Conservation (phyloP, 345 rosid genomes). For the Corchorus olitorius region DNA sequence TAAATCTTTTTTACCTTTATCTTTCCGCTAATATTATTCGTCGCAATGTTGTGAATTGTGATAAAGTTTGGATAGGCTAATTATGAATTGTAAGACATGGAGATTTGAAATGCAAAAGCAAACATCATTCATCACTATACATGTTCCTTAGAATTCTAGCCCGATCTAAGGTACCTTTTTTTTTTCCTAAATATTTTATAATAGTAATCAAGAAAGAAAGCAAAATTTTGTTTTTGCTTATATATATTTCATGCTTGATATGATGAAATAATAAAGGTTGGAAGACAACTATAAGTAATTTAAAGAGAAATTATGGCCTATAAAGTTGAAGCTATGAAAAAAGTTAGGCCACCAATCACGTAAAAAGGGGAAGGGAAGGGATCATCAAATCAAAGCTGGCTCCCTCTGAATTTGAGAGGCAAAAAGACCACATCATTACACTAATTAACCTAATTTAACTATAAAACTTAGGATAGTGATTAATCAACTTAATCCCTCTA, state of each 20-base stretch:
- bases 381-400: neutral
- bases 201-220: neutral
- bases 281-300: neutral
- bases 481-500: neutral
- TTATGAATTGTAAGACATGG: too few species aligned
- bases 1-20: too few species aligned
- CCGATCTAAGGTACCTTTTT: too few species aligned
- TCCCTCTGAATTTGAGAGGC: neutral
- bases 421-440: neutral
- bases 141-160: neutral
- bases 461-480: neutral
- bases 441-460: too few species aligned
- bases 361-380: neutral
- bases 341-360: conserved; percentile 19
- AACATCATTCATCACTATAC: too few species aligned
- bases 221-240: neutral
- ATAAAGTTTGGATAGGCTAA: too few species aligned
- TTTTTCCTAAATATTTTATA: neutral
- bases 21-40: too few species aligned
- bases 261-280: neutral
- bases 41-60: too few species aligned
- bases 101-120: too few species aligned
- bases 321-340: neutral
- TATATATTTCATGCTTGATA: neutral
- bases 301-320: neutral